Evolutionary conservation across 306 rosid genomes (phyloP), one percentile per base, ranked within the genome.

Genomic region (Sechiopsis laciniata): DNA sequence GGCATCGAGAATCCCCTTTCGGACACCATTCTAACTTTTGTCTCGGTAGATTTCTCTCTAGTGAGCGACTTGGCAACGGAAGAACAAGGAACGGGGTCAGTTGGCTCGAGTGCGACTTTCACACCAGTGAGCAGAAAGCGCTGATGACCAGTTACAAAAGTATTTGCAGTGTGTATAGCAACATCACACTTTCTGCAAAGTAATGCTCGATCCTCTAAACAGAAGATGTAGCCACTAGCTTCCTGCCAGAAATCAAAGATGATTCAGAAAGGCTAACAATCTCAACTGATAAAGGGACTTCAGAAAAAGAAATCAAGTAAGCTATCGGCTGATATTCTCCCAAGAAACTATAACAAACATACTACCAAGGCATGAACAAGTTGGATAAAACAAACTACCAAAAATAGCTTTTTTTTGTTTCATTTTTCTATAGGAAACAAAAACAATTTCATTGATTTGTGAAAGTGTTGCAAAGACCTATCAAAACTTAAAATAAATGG

Each of bases 191-290:
- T 91, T 74, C 95, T 76, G 84, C 97, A 91, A 40, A 91, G 81
- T 71, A 91, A 77, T 55, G 97, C 97, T 35, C 97, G 91, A 77
- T 91, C 96, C 84, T 91, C 97, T 48, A 91, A 75, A 74, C 96
- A 91, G 80, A 91, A 91, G 87, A 91, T 89, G 79, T 88, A 88
- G 69, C 97, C 97, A 74, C 86, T 76, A 2, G 85, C 71, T 75
- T 91, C 96, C 96, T 91, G 94, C 75, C 40, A 26, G 22, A 75
- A 14, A 13, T 68, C 22, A 51, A 19, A 50, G 73, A 46, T 22
- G 20, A 46, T 22, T 66, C 62, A 57, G 26, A 24, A 70, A 52
- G 60, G 13, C 57, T 14, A 68, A 68, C 20, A 21, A 6, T 50
- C 22, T 51, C 74, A 70, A 70, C 59, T 7, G 59, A 51, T 22